Evolutionary conservation across 2,329 filamentous ascomycete species (phyloP), one percentile per base, ranked within the genome.

Genomic region (Cytospora chrysosperma): DNA sequence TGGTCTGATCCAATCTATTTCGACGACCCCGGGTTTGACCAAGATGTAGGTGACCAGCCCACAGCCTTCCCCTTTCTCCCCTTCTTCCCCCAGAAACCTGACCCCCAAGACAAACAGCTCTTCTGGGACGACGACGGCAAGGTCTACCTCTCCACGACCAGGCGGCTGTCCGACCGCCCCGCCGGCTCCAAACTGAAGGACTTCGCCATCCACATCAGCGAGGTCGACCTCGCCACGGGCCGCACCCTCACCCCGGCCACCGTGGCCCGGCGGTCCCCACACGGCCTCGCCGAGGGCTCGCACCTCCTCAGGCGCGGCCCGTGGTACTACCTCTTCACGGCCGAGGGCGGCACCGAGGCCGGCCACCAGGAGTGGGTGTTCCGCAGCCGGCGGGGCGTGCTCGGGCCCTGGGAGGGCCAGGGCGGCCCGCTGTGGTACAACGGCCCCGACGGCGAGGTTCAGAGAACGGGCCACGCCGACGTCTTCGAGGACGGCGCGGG

Each of bases 1-100:
- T 85, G 82, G 82, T 82, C 79, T 5, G 81, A 85, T 53, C 82
- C 82, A 0, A 72, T 82, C 0, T 83, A 80, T 65, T 83, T 85
- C 66, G 82, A 85, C 59, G 80, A 82, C 51, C 75, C 80, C 1
- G 81, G 81, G 1, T 83, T 83, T 60, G 81, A 84, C 65, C 82
- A 83, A 69, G 81, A 83, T 70, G 79, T 81, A 68, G 74, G 72
- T 34, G 12, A 28, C 30, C 8, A 4, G 10, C 52, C 26, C 49
- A 3, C 24, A 54, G 52, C n/a, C 13, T 8, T 13, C 27, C 26
- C n/a, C 9, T 24, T 19, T 17, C 51, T 24, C 7, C 24, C 17
- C 6, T n/a, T 19, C 21, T 17, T 19, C 19, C 5, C 7, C 8
- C 13, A 6, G 30, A 37, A 12, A 8, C 10, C 53, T 53, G 3